phyloP scores from a whole-genome alignment of 2,329 filamentous ascomycete species.

The Neospermospora avenae region DNA sequence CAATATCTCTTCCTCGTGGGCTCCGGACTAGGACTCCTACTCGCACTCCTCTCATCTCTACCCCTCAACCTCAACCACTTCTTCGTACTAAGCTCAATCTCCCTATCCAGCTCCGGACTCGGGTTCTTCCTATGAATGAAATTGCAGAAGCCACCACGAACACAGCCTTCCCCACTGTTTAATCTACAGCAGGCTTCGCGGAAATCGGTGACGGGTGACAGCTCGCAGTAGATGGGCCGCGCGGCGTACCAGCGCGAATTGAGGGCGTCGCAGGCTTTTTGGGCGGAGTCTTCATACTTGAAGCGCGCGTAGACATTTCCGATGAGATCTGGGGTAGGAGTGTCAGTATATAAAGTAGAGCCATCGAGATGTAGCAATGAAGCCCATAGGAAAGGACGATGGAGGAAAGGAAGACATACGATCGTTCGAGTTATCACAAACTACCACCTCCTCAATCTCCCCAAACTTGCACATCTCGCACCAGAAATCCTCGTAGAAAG shows the following conservation, averaged over 20 bases:
- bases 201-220: conserved; percentile 96
- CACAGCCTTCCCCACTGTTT: conserved; percentile 92
- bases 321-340: conserved; percentile 68
- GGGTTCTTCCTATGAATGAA: conserved; percentile 99
- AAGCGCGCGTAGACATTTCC: conserved; percentile 99
- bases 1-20: conserved; percentile 70
- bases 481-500: conserved; percentile 99
- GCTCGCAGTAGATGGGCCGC: conserved; percentile 95
- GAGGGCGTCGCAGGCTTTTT: conserved; percentile 88
- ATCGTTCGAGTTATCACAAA: conserved; percentile 99
- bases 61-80: conserved; percentile 91
- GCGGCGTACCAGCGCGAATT: conserved; percentile 97
- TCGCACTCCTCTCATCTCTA: conserved; percentile 77
- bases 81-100: conserved; percentile 84
- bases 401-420: conserved; percentile 20
- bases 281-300: conserved; percentile 98
- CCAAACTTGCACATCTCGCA: conserved; percentile 99
- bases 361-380: neutral
- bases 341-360: neutral
- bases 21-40: conserved; percentile 81
- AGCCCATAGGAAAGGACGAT: neutral
- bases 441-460: conserved; percentile 94
- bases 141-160: conserved; percentile 96
- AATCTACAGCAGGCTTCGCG: conserved; percentile 94
- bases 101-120: conserved; percentile 79